Percentiles rank a stretch among this genome's conserved stretches.
Evolutionary conservation across 2,329 filamentous ascomycete species (phyloP).

Genomic region (Aspergillus fumigatus): DNA sequence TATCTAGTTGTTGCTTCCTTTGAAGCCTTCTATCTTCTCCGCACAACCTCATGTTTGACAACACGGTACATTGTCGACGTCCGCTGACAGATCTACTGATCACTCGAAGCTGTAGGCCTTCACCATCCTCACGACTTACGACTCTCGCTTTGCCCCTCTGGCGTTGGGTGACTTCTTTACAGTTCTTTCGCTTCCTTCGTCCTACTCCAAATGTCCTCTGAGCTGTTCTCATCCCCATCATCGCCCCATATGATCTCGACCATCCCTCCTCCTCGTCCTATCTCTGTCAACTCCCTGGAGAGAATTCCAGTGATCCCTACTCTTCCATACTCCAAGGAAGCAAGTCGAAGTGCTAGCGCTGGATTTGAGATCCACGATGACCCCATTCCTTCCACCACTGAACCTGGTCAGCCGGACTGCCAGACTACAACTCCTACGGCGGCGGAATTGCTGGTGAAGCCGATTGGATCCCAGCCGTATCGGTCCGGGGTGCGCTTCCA

Average conservation of each 20-base stretch:
- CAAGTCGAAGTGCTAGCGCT: constrained; percentile 23
- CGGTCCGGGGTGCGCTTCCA: constrained; percentile 22
- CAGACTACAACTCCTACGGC: constrained; percentile 22
- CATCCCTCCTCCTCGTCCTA: constrained; percentile 27
- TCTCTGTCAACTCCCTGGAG: constrained; percentile 30
- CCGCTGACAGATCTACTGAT: neutral
- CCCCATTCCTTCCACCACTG: constrained; percentile 15
- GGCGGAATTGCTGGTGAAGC: constrained; percentile 20
- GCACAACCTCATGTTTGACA: constrained; percentile 5
- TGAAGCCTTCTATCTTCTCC: neutral
- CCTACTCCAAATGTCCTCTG: constrained; percentile 10
- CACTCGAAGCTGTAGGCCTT: neutral
- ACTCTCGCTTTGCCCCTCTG: constrained; percentile 7
- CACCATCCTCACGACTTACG: constrained; percentile 14
- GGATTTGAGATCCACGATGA: constrained; percentile 21
- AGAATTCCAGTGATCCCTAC: constrained; percentile 18
- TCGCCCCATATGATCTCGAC: constrained; percentile 26
- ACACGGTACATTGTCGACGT: neutral
- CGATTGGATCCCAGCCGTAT: constrained; percentile 7
- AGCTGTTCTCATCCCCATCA: constrained; percentile 8
- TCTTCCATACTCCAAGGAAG: constrained; percentile 19
- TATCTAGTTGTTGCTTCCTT: neutral
- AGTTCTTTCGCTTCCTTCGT: neutral
- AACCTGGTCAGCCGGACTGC: constrained; percentile 17
- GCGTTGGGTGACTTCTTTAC: constrained; percentile 6